Evolutionary conservation across 768 basidiomycete species (phyloP), one percentile per base, ranked within the genome.

Genomic region (Fomitopsis pulvina): DNA sequence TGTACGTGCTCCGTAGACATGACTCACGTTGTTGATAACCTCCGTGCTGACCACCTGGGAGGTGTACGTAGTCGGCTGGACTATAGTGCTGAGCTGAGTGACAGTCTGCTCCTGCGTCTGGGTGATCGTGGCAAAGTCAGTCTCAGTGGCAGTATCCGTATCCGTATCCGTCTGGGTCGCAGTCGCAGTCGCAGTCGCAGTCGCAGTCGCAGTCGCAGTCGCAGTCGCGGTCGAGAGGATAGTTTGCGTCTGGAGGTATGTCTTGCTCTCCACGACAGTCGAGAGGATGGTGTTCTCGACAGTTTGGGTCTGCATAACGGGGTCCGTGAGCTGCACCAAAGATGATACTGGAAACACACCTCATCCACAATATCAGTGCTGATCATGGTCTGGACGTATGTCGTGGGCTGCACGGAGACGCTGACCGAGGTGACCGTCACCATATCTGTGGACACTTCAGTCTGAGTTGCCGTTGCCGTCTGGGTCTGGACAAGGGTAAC

Each of bases 311-410:
- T 79, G 52, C 21, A 55, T 4, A 18, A 48, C 22, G 10, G 41
- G 37, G 37, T 50, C 41, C 27, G 43, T 38, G 9, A 7, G 14
- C 24, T 5, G 3, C 20, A n/a, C 5, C 27, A 40, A 37, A 52
- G 38, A 57, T 37, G 24, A 37, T 44, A 49, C 22, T n/a, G 18
- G 18, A 7, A 16, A 68, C 74, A 56, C 52, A 81, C 80, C 60
- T 80, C 77, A 63, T 84, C 79, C 50, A 80, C 76, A 59, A 80
- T 71, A 52, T 73, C 56, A 24, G 80, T 83, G 57, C 68, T 69
- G 48, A 79, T 73, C 65, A 69, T 82, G 28, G 73, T 66, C 39
- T 68, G 75, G 52, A 70, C 69, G 66, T 70, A 81, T 4, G 82
- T 83, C 20, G 80, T 83, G 12, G 81, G 81, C 56, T 73, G 61